Percentiles rank a stretch among this genome's conserved stretches.
Evolutionary conservation across 495 filamentous ascomycete genomes (phyloP).

Genomic region (Penicillium odoratum): DNA sequence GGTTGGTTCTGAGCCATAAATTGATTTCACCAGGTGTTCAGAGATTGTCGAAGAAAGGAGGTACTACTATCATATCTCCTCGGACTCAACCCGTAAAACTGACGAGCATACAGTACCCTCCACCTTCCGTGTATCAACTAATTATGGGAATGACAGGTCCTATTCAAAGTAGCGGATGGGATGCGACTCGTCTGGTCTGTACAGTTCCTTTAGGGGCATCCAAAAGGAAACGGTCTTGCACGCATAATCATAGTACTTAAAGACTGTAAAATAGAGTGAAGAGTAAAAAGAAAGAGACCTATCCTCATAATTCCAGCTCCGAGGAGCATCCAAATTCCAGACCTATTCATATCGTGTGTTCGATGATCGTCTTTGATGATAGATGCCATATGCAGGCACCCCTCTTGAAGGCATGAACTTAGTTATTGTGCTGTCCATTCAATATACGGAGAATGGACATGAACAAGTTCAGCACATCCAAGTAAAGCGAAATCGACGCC

Average conservation of each 20-base stretch:
- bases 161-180: too few species aligned
- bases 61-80: too few species aligned
- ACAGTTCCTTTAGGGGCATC: neutral
- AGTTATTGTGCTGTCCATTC: conserved; percentile 87
- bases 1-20: too few species aligned
- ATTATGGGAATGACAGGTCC: too few species aligned
- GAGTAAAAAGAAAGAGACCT: conserved; percentile 1
- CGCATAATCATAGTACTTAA: neutral
- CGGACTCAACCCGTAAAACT: too few species aligned
- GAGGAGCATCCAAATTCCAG: conserved; percentile 11
- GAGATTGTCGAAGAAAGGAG: too few species aligned
- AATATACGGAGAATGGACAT: conserved; percentile 87
- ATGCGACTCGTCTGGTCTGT: too few species aligned
- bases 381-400: neutral
- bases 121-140: too few species aligned
- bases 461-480: conserved; percentile 97
- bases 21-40: too few species aligned
- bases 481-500: conserved; percentile 89
- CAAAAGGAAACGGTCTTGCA: neutral
- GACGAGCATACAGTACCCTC: too few species aligned
- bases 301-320: conserved; percentile 8
- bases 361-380: neutral
- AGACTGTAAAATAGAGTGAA: neutral
- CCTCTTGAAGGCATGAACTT: conserved; percentile 13
- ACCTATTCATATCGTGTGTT: neutral